A percentile compares a stretch with the other conserved stretches of the same genome.
Evolutionary conservation across 495 filamentous ascomycete species (phyloP).

Genomic region (Rhypophila decipiens): DNA sequence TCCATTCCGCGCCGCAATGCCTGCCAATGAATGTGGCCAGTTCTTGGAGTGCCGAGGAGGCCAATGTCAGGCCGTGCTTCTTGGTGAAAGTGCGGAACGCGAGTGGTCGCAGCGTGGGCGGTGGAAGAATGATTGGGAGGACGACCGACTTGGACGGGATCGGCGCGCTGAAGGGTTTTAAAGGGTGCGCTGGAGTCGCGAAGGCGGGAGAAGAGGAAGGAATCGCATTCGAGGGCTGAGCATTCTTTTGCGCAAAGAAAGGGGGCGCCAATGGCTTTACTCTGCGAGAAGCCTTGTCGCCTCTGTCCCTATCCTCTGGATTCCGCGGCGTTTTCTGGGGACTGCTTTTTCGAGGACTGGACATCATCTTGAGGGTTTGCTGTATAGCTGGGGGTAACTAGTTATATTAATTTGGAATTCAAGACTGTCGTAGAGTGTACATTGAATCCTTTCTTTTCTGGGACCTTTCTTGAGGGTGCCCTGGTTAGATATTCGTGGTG

Average conservation of each 20-base stretch:
- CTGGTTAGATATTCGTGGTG: neutral
- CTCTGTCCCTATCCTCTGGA: conserved; percentile 14
- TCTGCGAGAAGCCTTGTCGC: conserved; percentile 16
- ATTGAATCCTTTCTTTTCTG: too few relatives aligned
- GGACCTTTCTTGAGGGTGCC: neutral
- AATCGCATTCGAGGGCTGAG: conserved; percentile 42
- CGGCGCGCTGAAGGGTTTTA: conserved; percentile 49
- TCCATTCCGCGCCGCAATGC: conserved; percentile 92
- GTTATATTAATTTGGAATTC: too few relatives aligned
- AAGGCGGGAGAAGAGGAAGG: conserved; percentile 89
- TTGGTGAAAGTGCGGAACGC: conserved; percentile 96
- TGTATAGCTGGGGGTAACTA: neutral
- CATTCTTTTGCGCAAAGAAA: conserved; percentile 35
- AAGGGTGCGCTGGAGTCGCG: conserved; percentile 71
- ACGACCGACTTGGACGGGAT: conserved; percentile 62
- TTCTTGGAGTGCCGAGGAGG: conserved; percentile 74
- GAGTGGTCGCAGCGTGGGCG: conserved; percentile 77
- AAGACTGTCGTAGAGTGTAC: too few relatives aligned
- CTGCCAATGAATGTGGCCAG: conserved; percentile 85
- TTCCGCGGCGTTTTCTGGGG: neutral
- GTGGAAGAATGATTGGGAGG: conserved; percentile 80
- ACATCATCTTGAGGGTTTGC: conserved; percentile 19
- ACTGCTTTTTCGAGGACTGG: conserved; percentile 19
- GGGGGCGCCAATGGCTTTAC: conserved; percentile 25
- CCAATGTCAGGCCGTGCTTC: conserved; percentile 93